Base-by-base conservation (phyloP, 352 stramenopile species). In the Globisporangium yorkense region DNA sequence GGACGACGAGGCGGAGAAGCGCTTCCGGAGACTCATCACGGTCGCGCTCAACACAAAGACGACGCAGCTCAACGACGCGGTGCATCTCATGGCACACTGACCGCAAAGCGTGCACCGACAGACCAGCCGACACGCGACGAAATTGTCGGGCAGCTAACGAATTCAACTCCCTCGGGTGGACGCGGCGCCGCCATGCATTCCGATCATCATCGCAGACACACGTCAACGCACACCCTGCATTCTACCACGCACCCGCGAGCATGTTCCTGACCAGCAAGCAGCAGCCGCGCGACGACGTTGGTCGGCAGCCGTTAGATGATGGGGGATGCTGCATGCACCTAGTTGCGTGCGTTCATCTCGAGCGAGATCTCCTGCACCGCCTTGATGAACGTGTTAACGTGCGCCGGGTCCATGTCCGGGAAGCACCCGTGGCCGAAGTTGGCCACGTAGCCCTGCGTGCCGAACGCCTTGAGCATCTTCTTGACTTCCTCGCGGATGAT, bases 371-470 rank as follows among this genome's bases (percentile, higher is more conserved):
- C 80, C 63, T 99, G 96, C 67, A 99, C 96, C 0, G 93, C 83
- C 67, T 98, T 93, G 50, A 99, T 96, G 69, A 99, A 98, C 31
- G 80, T 86, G 62, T 97, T 79, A 5, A 99, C 96, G 63, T 98
- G 85, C 37, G 80, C 78, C 0, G 96, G 89, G 51, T 95, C 87
- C 85, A 99, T 97, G 68, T 98, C 96, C 27, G 96, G 96, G 66
- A 97, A 97, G 59, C 98, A 95, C 50, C 97, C 97, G 68, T 99
- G 96, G 50, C 97, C 97, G 43, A 99, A 85, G 75, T 99, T 99
- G 20, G 96, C 96, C 70, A 99, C 98, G 66, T 99, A 94, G 55
- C 85, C 80, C 70, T 98, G 88, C 37, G 94, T 96, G 48, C 94
- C 96, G 57, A 99, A 96, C 46, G 80, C 83, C 64, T 92, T 72